These are phyloP conservation scores for Neoboletus brunneissimus DNA, from an alignment of 768 basidiomycete genomes.

Conservation along the genomic window DNA sequence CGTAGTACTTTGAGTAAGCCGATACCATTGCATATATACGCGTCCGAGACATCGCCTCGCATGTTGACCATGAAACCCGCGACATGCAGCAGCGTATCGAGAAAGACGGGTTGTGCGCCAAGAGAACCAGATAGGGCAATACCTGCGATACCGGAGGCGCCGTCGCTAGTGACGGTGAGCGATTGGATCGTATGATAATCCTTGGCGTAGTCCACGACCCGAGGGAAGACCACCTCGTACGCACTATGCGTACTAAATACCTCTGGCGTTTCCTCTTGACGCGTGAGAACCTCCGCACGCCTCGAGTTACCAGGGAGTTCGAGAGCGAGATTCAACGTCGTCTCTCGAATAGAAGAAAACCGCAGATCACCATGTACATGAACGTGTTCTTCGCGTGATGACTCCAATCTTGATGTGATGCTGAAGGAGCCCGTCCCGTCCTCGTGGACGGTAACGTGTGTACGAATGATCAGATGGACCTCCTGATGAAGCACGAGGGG, in stretches of 20 bases:
- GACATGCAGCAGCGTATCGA: slow-evolving; percentile 65
- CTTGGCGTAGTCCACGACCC: slow-evolving; percentile 60
- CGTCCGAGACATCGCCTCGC: slow-evolving; percentile 47
- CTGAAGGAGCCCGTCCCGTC: slow-evolving; percentile 42
- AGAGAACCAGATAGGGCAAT: slow-evolving; percentile 44
- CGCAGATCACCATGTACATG: slow-evolving; percentile 49
- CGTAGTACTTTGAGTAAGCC: slow-evolving; percentile 48
- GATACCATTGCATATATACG: slow-evolving; percentile 61
- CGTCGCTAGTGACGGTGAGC: slow-evolving; percentile 47
- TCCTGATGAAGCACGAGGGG: slow-evolving; percentile 49
- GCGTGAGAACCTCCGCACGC: slow-evolving; percentile 32
- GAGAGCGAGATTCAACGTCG: slow-evolving; percentile 37
- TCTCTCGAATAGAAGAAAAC: slow-evolving; percentile 33
- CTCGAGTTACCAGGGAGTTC: slow-evolving; percentile 36
- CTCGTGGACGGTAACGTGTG: slow-evolving; percentile 37
- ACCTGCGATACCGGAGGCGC: slow-evolving; percentile 51
- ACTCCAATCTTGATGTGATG: slow-evolving; percentile 41
- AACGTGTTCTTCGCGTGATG: slow-evolving; percentile 33
- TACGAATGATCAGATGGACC: slow-evolving; percentile 35
- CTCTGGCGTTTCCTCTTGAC: slow-evolving; percentile 33
- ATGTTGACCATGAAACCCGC: slow-evolving; percentile 71
- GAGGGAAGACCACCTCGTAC: slow-evolving; percentile 68
- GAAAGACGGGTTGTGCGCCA: slow-evolving; percentile 53
- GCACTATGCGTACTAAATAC: slow-evolving; percentile 52
- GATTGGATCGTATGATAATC: slow-evolving; percentile 57